A percentile compares a stretch with the other conserved stretches of the same genome.
Conservation (phyloP, 192 early-diverging fungal genomes). For the Entomortierella lignicola region DNA sequence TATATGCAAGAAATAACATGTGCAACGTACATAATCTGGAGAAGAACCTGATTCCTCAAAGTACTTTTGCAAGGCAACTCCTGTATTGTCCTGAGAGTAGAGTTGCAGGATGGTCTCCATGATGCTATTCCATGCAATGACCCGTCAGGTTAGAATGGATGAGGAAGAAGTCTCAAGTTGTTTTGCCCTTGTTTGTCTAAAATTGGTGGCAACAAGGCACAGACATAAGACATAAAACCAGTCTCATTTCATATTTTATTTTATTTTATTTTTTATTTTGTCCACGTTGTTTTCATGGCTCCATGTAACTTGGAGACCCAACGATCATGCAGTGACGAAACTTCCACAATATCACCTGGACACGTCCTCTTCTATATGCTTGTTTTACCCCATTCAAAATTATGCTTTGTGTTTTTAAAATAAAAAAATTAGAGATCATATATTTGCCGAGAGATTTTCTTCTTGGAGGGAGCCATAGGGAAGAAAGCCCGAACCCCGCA, state of each 20-base stretch:
- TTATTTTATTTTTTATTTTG: too few species aligned
- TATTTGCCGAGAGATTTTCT: conserved; percentile 12
- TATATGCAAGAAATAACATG: neutral
- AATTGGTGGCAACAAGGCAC: conserved; percentile 21
- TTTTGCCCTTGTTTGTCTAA: neutral
- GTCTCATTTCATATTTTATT: too few species aligned
- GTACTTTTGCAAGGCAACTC: conserved; percentile 15
- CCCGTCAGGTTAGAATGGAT: neutral
- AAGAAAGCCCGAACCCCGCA: conserved; percentile 19
- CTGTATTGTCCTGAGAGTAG: conserved; percentile 30
- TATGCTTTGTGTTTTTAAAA: neutral
- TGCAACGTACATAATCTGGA: neutral
- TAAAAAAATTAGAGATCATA: neutral
- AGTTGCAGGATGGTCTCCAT: conserved; percentile 46
- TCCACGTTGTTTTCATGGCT: too few species aligned
- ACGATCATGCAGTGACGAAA: too few species aligned
- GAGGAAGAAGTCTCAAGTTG: neutral
- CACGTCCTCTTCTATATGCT: too few species aligned
- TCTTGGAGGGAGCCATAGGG: neutral
- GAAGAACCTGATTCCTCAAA: conserved; percentile 20
- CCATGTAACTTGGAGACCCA: too few species aligned
- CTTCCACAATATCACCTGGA: too few species aligned
- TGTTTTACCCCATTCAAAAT: neutral
- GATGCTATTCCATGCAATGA: conserved; percentile 7
- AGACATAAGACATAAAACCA: neutral